Conservation (phyloP, 495 filamentous ascomycete species). For the Hyaloscypha hepaticicola region DNA sequence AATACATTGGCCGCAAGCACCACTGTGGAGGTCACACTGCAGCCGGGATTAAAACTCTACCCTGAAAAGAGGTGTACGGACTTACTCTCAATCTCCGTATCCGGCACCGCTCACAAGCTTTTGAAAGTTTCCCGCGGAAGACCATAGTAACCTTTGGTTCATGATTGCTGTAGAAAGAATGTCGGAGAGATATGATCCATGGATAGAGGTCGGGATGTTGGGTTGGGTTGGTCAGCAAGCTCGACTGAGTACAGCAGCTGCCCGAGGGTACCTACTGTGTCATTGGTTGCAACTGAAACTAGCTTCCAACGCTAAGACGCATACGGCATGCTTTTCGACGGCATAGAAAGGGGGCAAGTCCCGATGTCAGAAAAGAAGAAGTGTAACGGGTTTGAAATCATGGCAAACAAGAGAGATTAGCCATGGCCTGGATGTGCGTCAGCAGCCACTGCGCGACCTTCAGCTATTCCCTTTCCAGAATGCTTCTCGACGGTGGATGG, state of each 20-base stretch:
- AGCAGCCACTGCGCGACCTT: neutral
- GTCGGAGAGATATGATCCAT: too few species aligned
- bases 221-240: too few species aligned
- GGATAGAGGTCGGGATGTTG: too few species aligned
- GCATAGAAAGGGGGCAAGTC: neutral
- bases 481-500: too few species aligned
- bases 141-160: slow-evolving; percentile 3
- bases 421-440: neutral
- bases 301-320: neutral
- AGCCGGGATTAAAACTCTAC: neutral
- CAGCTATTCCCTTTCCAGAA: too few species aligned
- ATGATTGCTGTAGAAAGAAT: neutral
- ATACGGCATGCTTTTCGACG: slow-evolving; percentile 4
- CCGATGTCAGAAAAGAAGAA: neutral
- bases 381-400: neutral
- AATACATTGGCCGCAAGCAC: slow-evolving; percentile 50
- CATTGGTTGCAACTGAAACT: neutral
- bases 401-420: too few species aligned
- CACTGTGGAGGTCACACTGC: slow-evolving; percentile 10
- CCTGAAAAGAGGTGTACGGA: neutral
- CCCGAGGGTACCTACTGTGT: too few species aligned
- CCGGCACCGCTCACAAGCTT: slow-evolving; percentile 20
- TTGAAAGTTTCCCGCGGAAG: slow-evolving; percentile 17
- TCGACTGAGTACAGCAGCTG: too few species aligned
- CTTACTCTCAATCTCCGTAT: slow-evolving; percentile 9